Evolutionary conservation across 106 monocot genomes (phyloP), one percentile per base, ranked within the genome.

Genomic region (Alisma plantagoaquatica): DNA sequence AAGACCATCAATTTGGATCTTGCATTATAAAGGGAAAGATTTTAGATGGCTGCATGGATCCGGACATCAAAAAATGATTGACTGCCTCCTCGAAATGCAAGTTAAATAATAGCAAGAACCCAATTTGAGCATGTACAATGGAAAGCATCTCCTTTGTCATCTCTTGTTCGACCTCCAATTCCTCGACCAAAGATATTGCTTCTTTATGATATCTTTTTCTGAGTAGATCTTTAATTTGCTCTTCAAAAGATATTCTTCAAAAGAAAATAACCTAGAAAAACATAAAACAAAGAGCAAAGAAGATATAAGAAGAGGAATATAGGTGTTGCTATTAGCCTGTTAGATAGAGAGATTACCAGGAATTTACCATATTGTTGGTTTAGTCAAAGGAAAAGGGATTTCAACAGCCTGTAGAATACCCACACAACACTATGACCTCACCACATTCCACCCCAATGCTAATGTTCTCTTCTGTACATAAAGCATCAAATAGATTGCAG

Each of bases 111-210:
- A 98, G 77, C 7, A 98, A 64, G 57, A 98, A 90, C 9, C 98
- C 98, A 44, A 98, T 42, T 77, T 98, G 98, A 58, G 98, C 90
- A 86, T 86, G 98, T 43, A 90, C 77, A 86, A 98, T 90, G n/a
- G 76, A 90, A 64, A 82, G 59, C 85, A 82, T 67, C 52, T 79
- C 82, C 60, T 69, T 82, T 15, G 85, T 66, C 57, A 98, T 79
- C 64, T 90, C 98, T 55, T 79, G 82, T 48, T 82, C 98, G 33
- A 72, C 70, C 29, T 85, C 66, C 46, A 82, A 49, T 38, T 86
- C 85, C 77, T 85, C 77, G 22, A 79, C 51, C 63, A 98, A 79
- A 62, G 43, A 49, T 31, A 79, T 50, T 12, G 90, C 86, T 76
- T 76, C 81, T 33, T 57, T 82, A 26, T 69, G 79, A 55, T 79